phyloP scores from a whole-genome alignment of 495 filamentous ascomycete species.

The Mycothermus thermophilus region DNA sequence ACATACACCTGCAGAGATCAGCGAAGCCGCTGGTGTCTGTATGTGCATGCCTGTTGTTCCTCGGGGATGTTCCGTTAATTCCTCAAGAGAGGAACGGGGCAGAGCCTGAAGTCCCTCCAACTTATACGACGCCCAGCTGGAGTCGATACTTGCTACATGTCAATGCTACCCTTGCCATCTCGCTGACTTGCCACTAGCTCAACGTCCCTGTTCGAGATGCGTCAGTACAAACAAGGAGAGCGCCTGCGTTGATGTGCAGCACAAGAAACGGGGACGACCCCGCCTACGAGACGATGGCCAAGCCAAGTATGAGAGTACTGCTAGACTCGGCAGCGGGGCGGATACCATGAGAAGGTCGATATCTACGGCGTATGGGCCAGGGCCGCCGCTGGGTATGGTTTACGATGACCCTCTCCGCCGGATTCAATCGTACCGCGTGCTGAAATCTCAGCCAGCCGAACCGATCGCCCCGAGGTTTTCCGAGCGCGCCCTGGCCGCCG shows the following conservation, averaged over 20 bases:
- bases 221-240: conserved; percentile 55
- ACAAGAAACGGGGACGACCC: conserved; percentile 90
- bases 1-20: too few relatives aligned
- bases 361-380: conserved; percentile 29
- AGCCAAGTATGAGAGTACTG: conserved; percentile 37
- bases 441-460: conserved; percentile 45
- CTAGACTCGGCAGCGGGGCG: conserved; percentile 29
- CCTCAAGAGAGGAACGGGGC: too few relatives aligned
- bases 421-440: conserved; percentile 39
- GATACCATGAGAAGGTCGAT: conserved; percentile 35
- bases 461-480: conserved; percentile 31
- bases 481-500: conserved; percentile 28
- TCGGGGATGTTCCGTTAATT: background rate
- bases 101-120: too few relatives aligned
- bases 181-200: conserved; percentile 32
- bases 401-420: conserved; percentile 37
- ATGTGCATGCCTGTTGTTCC: background rate
- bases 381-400: conserved; percentile 20
- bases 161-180: too few relatives aligned
- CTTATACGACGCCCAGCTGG: too few relatives aligned
- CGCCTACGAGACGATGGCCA: conserved; percentile 73
- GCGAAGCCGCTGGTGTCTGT: background rate
- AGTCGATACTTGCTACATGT: too few relatives aligned
- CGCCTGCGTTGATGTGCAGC: conserved; percentile 85
- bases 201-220: conserved; percentile 50